phyloP scores from a whole-genome alignment of 345 rosid species.

The Syzygium jambos region DNA sequence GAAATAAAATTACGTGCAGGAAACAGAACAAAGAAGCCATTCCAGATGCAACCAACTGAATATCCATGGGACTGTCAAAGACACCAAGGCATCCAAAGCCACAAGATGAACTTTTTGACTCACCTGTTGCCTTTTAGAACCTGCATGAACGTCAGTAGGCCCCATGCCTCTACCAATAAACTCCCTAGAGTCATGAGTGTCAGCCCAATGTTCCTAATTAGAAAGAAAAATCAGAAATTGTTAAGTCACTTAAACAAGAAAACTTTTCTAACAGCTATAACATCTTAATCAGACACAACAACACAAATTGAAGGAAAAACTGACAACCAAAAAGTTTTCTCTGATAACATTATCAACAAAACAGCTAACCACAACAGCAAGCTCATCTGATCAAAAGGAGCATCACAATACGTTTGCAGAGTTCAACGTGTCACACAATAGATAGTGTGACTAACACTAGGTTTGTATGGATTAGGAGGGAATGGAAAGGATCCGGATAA shows the following conservation, averaged over 20 bases:
- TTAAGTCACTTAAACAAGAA: neutral
- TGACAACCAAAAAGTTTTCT: too few relatives aligned
- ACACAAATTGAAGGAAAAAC: neutral
- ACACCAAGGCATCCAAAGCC: neutral
- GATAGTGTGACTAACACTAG: neutral
- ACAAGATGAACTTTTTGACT: slow-evolving; percentile 9
- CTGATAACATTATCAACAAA: too few relatives aligned
- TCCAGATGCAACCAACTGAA: neutral
- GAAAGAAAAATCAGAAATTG: slow-evolving; percentile 1
- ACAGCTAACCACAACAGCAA: neutral
- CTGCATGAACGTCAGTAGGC: slow-evolving; percentile 21
- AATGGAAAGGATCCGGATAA: neutral
- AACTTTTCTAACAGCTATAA: neutral
- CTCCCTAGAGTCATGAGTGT: slow-evolving; percentile 45
- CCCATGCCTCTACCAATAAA: slow-evolving; percentile 30
- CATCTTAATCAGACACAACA: neutral
- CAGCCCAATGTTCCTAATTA: slow-evolving; percentile 57
- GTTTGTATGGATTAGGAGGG: neutral
- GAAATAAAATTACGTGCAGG: neutral
- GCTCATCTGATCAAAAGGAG: neutral
- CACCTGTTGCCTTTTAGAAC: slow-evolving; percentile 48
- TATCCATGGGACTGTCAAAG: neutral
- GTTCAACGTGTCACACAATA: neutral
- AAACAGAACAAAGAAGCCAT: neutral
- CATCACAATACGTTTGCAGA: neutral